A percentile compares a stretch with the other conserved stretches of the same genome.
These are phyloP conservation scores for Xylariaceae sp. DNA, from an alignment of 2,329 filamentous ascomycete genomes.

Conservation along the genomic window DNA sequence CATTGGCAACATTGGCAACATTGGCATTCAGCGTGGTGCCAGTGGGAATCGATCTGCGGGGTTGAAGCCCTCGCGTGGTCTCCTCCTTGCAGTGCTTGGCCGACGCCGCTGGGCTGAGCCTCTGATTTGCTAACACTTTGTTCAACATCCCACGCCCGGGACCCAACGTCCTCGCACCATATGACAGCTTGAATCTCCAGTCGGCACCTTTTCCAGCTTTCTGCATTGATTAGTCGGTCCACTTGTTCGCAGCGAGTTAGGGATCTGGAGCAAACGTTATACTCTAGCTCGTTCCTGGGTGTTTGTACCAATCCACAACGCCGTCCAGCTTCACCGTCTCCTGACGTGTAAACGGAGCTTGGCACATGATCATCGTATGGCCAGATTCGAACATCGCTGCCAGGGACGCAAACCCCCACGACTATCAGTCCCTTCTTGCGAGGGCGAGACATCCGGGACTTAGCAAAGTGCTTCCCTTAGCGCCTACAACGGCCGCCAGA, in stretches of 20 bases:
- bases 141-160: slow-evolving; percentile 17
- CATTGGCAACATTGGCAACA: too few relatives aligned
- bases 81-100: slow-evolving; percentile 10
- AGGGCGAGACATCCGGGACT: too few relatives aligned
- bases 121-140: slow-evolving; percentile 16
- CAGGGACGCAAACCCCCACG: too few relatives aligned
- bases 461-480: too few relatives aligned
- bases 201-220: slow-evolving; percentile 14
- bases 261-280: neutral
- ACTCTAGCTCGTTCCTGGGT: neutral
- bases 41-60: neutral
- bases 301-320: neutral
- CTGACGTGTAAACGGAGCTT: too few relatives aligned
- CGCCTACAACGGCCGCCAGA: too few relatives aligned
- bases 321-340: too few relatives aligned
- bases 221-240: slow-evolving; percentile 16
- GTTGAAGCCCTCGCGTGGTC: neutral
- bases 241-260: slow-evolving; percentile 6
- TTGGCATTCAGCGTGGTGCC: too few relatives aligned
- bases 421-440: too few relatives aligned
- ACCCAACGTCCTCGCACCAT: slow-evolving; percentile 9
- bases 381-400: too few relatives aligned
- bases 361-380: too few relatives aligned
- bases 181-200: slow-evolving; percentile 18
- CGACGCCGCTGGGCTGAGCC: slow-evolving; percentile 3